Base-by-base conservation (phyloP, 768 basidiomycete species). In the Termitomyces bulborhizus region DNA sequence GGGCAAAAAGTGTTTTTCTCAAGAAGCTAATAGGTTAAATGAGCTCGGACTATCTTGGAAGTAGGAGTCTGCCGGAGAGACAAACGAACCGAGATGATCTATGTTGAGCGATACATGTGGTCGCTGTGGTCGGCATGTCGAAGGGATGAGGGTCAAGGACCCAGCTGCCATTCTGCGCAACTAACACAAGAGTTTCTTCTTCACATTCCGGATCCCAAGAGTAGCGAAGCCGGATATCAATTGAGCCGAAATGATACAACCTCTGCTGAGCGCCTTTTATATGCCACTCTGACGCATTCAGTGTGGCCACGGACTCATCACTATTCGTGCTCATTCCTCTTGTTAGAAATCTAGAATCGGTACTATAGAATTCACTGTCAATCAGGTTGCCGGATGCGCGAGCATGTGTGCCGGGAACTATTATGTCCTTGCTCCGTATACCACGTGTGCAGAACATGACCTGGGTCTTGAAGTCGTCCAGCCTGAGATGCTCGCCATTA, bases 221-320 rank as follows among this genome's bases (percentile, higher is more conserved):
- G 24, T 72, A 65, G 12, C 74, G 68, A 39, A 78, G 54, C 57
- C 74, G 72, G 6, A 70, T 70, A 50, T 72, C 65, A 43, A 79
- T 54, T 8, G 60, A 52, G 15, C 67, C 69, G 46, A 78, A 76
- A 0, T 66, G 62, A 60, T 81, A 80, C 29, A 76, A 64, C 42
- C 78, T 62, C 3, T 61, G 37, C 15, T 60, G 60, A 31, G 52
- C 54, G 55, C 73, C 74, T 51, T 65, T 57, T 18, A 78, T 68
- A 48, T 76, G 69, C 69, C 73, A 72, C 6, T 71, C 62, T 0
- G 67, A 65, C 15, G 68, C 65, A 15, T 60, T 60, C 11, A 65
- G 55, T 8, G 66, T 63, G 5, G 72, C 60, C 15, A 73, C 57
- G 12, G 74, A 43, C 58, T 76, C 73, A 44, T 73, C 65, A 29